Percentiles rank a stretch among this genome's conserved stretches.
phyloP scores from a whole-genome alignment of 371 early-diverging fungal genomes.

The Thermomucor indicae-seudaticae region DNA sequence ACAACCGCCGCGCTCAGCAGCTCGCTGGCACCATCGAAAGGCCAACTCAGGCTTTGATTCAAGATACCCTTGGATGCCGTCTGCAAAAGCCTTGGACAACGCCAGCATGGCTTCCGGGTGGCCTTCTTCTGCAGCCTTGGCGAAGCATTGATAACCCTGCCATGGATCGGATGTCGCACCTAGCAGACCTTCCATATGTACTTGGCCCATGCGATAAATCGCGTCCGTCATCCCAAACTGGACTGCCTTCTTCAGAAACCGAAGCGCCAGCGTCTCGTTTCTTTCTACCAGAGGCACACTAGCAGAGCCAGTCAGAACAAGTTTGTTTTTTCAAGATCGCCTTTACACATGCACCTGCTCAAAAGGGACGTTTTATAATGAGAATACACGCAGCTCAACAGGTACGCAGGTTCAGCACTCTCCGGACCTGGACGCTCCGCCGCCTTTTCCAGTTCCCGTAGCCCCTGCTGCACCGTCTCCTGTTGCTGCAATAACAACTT shows the following conservation, averaged over 20 bases:
- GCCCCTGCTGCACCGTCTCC: constrained; percentile 19
- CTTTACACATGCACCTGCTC: neutral
- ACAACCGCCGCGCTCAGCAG: constrained; percentile 30
- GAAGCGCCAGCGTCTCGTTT: constrained; percentile 13
- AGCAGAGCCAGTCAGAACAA: neutral
- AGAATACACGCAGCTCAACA: constrained; percentile 32
- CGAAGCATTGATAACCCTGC: constrained; percentile 27
- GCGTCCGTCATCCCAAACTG: constrained; percentile 18
- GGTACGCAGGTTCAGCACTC: constrained; percentile 33
- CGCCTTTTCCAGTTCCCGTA: constrained; percentile 27
- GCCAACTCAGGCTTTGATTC: constrained; percentile 19
- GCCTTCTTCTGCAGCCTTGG: constrained; percentile 30
- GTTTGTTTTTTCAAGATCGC: neutral
- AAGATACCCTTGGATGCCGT: constrained; percentile 25
- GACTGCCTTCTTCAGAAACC: constrained; percentile 30
- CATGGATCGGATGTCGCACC: constrained; percentile 7
- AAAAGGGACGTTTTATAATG: constrained; percentile 17
- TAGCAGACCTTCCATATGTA: constrained; percentile 16
- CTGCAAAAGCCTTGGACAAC: constrained; percentile 22
- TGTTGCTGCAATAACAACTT: constrained; percentile 26
- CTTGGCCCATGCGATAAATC: constrained; percentile 22
- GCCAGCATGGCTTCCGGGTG: constrained; percentile 33
- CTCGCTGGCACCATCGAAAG: constrained; percentile 35
- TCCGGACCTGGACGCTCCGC: constrained; percentile 20
- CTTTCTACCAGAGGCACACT: neutral